Conservation (phyloP, 495 filamentous ascomycete genomes). For the Melanomma pulvis-pyrius region DNA sequence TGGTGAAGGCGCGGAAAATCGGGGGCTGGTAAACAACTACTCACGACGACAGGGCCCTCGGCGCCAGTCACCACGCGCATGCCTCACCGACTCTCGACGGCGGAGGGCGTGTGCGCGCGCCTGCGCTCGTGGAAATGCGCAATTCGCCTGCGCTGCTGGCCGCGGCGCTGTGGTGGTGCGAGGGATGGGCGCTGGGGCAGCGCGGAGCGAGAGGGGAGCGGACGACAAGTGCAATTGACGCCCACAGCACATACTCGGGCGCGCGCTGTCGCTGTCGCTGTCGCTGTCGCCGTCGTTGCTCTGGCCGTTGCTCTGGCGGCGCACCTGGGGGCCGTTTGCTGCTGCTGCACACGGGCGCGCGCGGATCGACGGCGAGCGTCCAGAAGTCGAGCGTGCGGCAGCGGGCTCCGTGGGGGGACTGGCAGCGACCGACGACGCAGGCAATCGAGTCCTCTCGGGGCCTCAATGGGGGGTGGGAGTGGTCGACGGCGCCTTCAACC, state of each 20-base stretch:
- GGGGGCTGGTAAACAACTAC: constrained; percentile 30
- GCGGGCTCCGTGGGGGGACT: neutral
- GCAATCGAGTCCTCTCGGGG: constrained; percentile 9
- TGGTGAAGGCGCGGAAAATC: constrained; percentile 16
- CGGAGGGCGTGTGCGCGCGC: constrained; percentile 1
- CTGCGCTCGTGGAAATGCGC: constrained; percentile 29
- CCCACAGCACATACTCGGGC: constrained; percentile 24
- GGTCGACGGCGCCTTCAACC: constrained; percentile 14
- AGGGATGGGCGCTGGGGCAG: neutral
- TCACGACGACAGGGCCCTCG: constrained; percentile 20
- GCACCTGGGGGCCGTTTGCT: neutral
- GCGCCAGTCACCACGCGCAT: constrained; percentile 23
- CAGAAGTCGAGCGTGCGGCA: constrained; percentile 18
- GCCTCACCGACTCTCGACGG: constrained; percentile 15
- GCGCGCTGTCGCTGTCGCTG: constrained; percentile 1
- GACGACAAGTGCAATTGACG: constrained; percentile 20
- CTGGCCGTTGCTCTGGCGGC: neutral
- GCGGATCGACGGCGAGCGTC: neutral
- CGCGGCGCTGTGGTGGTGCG: constrained; percentile 5
- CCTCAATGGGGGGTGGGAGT: constrained; percentile 1
- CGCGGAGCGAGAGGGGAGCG: neutral
- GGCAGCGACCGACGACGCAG: constrained; percentile 10
- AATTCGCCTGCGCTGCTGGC: constrained; percentile 23
- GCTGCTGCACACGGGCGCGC: neutral
- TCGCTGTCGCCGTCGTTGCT: constrained; percentile 2